Percentiles rank a stretch among this genome's conserved stretches.
Evolutionary conservation across 2,329 filamentous ascomycete genomes (phyloP).

Genomic region (Monosporascus sp.): DNA sequence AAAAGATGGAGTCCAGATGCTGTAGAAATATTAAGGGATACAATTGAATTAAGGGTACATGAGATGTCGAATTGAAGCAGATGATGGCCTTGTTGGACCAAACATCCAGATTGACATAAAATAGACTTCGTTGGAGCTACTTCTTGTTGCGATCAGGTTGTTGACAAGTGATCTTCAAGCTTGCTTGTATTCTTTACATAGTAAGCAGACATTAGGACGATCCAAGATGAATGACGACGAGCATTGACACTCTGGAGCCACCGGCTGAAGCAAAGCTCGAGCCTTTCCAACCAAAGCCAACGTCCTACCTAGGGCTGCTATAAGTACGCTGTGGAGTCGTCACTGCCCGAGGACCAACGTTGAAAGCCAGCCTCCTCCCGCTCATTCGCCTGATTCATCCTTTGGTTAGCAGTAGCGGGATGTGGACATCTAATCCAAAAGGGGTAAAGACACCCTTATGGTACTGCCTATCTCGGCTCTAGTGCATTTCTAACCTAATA

Average conservation of each 20-base stretch:
- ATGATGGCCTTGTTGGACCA: slow-evolving; percentile 4
- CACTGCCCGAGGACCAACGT: neutral
- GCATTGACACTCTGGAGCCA: neutral
- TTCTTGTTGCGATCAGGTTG: too few species aligned
- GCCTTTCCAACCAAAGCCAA: too few species aligned
- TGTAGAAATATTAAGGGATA: neutral
- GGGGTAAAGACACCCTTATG: neutral
- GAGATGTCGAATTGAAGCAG: slow-evolving; percentile 6
- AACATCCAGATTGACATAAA: neutral
- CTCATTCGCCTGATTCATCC: neutral
- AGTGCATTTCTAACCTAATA: neutral
- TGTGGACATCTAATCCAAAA: neutral
- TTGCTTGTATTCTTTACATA: too few species aligned
- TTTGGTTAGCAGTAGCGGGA: neutral
- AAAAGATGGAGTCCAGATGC: slow-evolving; percentile 9
- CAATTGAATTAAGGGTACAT: slow-evolving; percentile 11
- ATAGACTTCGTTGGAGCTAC: too few species aligned
- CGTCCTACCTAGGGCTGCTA: too few species aligned
- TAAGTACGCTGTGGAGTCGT: too few species aligned
- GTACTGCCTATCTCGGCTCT: neutral
- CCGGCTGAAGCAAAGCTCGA: too few species aligned
- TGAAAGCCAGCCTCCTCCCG: neutral
- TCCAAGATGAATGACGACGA: neutral
- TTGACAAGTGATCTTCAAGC: too few species aligned
- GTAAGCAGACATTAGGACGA: neutral